Base-by-base conservation (phyloP, 805 yeast genomes). In the Starmerella sirachaensis region DNA sequence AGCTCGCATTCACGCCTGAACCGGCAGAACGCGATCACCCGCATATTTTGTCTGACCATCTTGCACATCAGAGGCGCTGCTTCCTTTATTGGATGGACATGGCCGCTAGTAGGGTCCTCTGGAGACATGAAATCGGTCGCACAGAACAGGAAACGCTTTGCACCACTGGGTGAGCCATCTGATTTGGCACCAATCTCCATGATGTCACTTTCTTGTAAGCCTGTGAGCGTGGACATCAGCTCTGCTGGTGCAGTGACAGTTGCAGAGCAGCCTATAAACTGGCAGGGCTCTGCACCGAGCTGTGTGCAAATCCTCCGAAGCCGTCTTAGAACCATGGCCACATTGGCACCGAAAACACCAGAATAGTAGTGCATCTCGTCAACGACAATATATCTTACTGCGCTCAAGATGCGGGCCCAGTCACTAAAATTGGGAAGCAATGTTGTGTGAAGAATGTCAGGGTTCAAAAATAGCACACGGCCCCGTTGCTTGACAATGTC, bases 331-430 rank as follows among this genome's bases (percentile, higher is more conserved):
- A 91, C 78, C 32, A 78, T 64, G 3, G 93, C 78, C 1, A 88
- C 96, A 58, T 91, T 91, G 0, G 94, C 74, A 0, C 99, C 99
- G 63, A 91, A 91, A 0, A 84, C 65, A 0, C 96, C 95, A 45
- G 73, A 75, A 57, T 91, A 91, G 38, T 78, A 76, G 58, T 91
- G 99, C 35, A 91, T 62, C 54, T 79, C 86, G 52, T 81, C 84
- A 39, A 91, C 76, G 0, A 83, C 86, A 3, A 91, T 80, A 50
- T 68, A 79, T 50, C 69, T 72, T 48, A 91, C 60, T 45, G 73
- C 69, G 10, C 60, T 52, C 6, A 91, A 60, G 52, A 86, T 81
- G 28, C 69, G 65, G 29, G 69, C 62, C 96, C 97, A 91, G 18
- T 64, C 60, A 21, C 69, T 69, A 58, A 79, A 82, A 37, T 72